Percentiles rank a stretch among this genome's conserved stretches.
These are phyloP conservation scores for Rhododendron henanense DNA, from an alignment of 148 eudicot species.

Conservation along the genomic window DNA sequence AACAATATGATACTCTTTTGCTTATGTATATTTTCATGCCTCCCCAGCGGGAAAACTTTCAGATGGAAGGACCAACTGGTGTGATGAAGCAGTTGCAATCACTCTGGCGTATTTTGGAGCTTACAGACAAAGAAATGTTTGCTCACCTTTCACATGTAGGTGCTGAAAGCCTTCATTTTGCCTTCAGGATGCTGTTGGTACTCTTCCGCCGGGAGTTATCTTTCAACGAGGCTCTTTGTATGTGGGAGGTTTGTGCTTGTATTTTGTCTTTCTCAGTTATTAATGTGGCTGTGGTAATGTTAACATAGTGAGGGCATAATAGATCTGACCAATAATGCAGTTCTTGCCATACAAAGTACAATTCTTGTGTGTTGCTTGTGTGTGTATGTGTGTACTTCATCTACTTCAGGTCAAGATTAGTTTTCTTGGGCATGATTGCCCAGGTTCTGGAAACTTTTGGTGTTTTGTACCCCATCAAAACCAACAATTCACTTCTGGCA, in stretches of 20 bases:
- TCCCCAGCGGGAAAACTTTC: constrained; percentile 81
- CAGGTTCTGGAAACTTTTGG: neutral
- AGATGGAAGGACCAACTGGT: constrained; percentile 96
- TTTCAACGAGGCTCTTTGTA: constrained; percentile 85
- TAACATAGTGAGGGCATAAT: neutral
- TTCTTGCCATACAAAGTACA: neutral
- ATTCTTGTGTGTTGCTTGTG: neutral
- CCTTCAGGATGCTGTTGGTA: constrained; percentile 93
- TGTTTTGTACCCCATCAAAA: neutral
- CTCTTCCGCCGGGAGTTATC: constrained; percentile 95
- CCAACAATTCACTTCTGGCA: neutral
- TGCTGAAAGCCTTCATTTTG: constrained; percentile 99
- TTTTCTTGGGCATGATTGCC: neutral
- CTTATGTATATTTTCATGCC: constrained; percentile 16
- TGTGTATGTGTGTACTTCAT: neutral
- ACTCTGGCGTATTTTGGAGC: constrained; percentile 79
- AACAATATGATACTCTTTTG: neutral
- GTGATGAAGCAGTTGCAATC: constrained; percentile 95
- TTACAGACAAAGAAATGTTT: constrained; percentile 84
- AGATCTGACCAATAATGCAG: neutral
- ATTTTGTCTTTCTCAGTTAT: neutral
- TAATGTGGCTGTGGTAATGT: neutral
- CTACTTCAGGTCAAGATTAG: neutral
- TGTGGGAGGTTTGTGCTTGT: constrained; percentile 98
- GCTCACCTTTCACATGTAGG: constrained; percentile 83